These are phyloP conservation scores for Yarrowia sp. DNA, from an alignment of 805 yeast species.

Conservation along the genomic window DNA sequence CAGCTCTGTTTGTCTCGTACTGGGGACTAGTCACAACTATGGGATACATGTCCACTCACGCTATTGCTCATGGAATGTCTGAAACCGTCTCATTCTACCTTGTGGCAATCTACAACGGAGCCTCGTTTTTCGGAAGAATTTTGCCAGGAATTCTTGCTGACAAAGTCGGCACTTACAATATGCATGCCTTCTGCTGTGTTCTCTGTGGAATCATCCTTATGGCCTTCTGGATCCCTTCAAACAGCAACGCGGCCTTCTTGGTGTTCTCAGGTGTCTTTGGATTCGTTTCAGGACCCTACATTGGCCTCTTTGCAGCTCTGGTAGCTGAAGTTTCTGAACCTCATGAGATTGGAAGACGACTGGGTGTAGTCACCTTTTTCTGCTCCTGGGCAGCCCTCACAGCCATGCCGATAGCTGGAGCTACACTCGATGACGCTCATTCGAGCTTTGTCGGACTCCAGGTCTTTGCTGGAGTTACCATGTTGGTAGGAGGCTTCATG, in stretches of 20 bases:
- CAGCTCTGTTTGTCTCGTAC: constrained; percentile 53
- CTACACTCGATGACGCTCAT: constrained; percentile 16
- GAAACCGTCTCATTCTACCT: constrained; percentile 49
- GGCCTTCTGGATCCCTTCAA: constrained; percentile 66
- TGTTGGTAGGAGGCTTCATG: constrained; percentile 31
- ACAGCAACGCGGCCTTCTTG: constrained; percentile 51
- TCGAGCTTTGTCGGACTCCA: constrained; percentile 22
- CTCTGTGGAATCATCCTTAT: constrained; percentile 59
- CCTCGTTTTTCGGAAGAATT: constrained; percentile 61
- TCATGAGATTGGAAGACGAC: constrained; percentile 68
- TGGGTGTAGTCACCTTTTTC: constrained; percentile 67
- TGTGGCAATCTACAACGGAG: constrained; percentile 57
- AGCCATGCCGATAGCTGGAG: constrained; percentile 53
- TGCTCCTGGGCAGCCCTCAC: constrained; percentile 51
- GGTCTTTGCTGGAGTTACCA: constrained; percentile 36
- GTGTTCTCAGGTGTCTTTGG: constrained; percentile 64
- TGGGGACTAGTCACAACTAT: constrained; percentile 59
- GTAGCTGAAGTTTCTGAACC: constrained; percentile 69
- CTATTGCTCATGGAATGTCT: constrained; percentile 47
- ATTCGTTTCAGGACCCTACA: constrained; percentile 64
- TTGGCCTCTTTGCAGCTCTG: constrained; percentile 72
- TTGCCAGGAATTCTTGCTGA: constrained; percentile 65
- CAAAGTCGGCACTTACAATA: constrained; percentile 61
- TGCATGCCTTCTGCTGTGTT: constrained; percentile 58
- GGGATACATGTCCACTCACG: constrained; percentile 66